Conservation (phyloP, 2,329 filamentous ascomycete species). For the Trichoderma gracile region DNA sequence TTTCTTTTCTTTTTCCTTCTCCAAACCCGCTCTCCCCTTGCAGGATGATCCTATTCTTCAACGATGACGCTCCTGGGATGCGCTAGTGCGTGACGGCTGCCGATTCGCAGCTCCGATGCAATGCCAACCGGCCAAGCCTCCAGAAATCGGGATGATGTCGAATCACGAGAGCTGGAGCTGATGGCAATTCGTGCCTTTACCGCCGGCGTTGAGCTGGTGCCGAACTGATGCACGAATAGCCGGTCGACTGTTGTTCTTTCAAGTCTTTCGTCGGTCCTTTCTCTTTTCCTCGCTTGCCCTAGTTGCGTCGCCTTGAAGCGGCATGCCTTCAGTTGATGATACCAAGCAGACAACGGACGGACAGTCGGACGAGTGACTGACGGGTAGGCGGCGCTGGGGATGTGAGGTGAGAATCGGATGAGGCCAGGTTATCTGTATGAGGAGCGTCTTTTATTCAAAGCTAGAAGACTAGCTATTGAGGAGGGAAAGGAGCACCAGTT, state of each 20-base stretch:
- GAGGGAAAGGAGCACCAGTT: background rate
- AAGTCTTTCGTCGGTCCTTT: background rate
- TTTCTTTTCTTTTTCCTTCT: conserved; percentile 5
- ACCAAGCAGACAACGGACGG: background rate
- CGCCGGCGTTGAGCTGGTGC: background rate
- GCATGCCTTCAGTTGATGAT: conserved; percentile 1
- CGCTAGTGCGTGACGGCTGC: background rate
- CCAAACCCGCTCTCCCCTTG: conserved; percentile 3
- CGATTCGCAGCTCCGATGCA: background rate
- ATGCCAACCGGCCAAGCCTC: background rate
- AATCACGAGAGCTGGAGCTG: background rate
- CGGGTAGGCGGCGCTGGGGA: background rate
- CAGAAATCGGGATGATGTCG: background rate
- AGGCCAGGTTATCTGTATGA: background rate
- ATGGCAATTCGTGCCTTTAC: background rate
- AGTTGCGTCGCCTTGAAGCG: background rate
- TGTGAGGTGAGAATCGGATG: background rate
- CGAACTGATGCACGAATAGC: background rate
- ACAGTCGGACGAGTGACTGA: background rate
- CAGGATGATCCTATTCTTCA: conserved; percentile 13
- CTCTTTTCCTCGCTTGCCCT: background rate
- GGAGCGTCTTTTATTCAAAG: conserved; percentile 24
- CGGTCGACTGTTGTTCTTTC: background rate
- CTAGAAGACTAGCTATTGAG: conserved; percentile 27
- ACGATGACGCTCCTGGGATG: background rate